phyloP scores from a whole-genome alignment of 176 grass and related monocot genomes.

The Hordeum marinum region DNA sequence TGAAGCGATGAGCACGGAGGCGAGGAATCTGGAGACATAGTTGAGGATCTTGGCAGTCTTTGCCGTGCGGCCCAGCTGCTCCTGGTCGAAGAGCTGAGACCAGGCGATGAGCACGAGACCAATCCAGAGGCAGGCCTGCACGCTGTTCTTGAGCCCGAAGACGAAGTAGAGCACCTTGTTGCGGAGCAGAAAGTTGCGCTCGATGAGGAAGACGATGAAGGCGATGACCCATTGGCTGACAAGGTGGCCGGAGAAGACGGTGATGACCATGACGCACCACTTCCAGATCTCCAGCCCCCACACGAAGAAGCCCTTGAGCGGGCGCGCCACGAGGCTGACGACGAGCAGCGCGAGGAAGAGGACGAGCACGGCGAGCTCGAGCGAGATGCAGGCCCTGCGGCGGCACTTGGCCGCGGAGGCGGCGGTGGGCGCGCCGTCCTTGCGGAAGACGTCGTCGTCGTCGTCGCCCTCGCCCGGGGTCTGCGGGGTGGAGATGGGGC shows the following conservation, averaged over 20 bases:
- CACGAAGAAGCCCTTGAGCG: conserved; percentile 32
- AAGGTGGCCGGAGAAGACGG: conserved; percentile 74
- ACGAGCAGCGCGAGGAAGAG: conserved; percentile 61
- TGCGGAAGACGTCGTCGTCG: conserved; percentile 68
- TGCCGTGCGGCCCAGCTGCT: conserved; percentile 4
- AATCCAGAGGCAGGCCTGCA: conserved; percentile 77
- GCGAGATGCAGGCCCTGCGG: conserved; percentile 30
- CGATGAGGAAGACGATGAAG: conserved; percentile 66
- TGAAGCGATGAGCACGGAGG: conserved; percentile 53
- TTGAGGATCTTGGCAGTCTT: conserved; percentile 57
- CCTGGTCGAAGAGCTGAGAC: conserved; percentile 65
- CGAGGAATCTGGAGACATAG: conserved; percentile 56
- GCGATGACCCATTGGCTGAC: conserved; percentile 65
- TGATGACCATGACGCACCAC: conserved; percentile 81
- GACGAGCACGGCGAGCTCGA: conserved; percentile 57
- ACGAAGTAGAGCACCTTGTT: conserved; percentile 98
- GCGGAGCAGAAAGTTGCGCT: conserved; percentile 88
- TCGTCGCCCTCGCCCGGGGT: conserved; percentile 61
- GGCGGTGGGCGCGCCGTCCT: not conserved
- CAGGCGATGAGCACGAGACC: conserved; percentile 62
- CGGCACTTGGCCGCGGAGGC: conserved; percentile 21
- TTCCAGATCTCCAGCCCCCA: conserved; percentile 90
- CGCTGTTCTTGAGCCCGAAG: conserved; percentile 75
- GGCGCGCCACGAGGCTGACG: conserved; percentile 49
- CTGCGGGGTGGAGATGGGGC: conserved; percentile 45